Evolutionary conservation across 805 yeast species (phyloP).

Genomic region (Pichia insulana): DNA sequence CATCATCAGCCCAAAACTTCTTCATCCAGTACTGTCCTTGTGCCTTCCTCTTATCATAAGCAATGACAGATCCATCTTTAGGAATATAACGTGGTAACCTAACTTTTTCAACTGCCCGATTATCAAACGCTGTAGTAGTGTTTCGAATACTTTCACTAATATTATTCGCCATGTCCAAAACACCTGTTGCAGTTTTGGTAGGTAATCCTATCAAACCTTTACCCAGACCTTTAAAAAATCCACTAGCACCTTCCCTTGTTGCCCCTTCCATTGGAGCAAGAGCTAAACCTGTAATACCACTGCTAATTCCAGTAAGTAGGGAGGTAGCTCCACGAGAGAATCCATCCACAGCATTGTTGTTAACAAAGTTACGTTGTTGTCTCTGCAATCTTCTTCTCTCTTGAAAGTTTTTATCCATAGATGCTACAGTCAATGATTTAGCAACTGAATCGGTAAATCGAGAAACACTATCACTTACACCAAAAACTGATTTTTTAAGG

Average conservation of each 20-base stretch:
- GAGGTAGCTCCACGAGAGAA: constrained; percentile 82
- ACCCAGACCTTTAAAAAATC: constrained; percentile 90
- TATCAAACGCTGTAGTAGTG: constrained; percentile 85
- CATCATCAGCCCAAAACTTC: constrained; percentile 56
- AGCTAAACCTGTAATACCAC: constrained; percentile 88
- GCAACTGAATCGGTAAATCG: constrained; percentile 91
- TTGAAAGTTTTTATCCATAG: constrained; percentile 80
- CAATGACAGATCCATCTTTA: constrained; percentile 62
- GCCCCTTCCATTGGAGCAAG: constrained; percentile 89
- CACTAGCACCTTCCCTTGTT: constrained; percentile 77
- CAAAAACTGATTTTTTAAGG: constrained; percentile 89
- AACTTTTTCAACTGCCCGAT: constrained; percentile 65
- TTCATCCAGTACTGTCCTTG: constrained; percentile 94
- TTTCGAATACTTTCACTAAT: constrained; percentile 90
- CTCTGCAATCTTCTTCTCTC: constrained; percentile 71
- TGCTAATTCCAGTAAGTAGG: constrained; percentile 73
- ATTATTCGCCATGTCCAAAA: constrained; percentile 86
- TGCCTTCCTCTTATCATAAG: constrained; percentile 73
- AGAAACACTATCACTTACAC: constrained; percentile 87
- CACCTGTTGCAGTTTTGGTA: constrained; percentile 92
- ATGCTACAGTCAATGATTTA: constrained; percentile 85
- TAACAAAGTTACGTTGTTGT: constrained; percentile 62
- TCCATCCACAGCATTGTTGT: constrained; percentile 74
- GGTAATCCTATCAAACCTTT: constrained; percentile 94
- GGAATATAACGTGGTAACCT: constrained; percentile 75